Evolutionary conservation across 257 asterid species (phyloP), one percentile per base, ranked within the genome.

Genomic region (Ophiorrhiza pumila): DNA sequence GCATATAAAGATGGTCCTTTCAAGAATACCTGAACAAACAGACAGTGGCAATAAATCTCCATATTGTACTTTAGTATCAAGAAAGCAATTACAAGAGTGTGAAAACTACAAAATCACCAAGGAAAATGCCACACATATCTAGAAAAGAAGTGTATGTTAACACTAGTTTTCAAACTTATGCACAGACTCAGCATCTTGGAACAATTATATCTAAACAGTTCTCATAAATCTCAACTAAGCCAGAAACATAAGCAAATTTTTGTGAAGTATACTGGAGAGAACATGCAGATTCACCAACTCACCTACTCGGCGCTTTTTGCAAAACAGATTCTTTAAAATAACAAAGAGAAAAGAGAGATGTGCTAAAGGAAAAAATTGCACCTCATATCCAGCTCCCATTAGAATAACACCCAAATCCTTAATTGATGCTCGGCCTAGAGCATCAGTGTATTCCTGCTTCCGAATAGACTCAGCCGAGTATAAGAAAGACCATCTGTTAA

Each of bases 371-470:
- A 55, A 55, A 57, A 43, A 45, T 55, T 10, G 76, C 81, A 94
- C 99, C 91, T 94, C 97, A 76, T 91, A 91, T 77, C 97, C 98
- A 69, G 89, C 80, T 52, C 90, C 96, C 92, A 83, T 86, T 74
- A 84, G 86, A 77, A 90, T 78, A 78, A 88, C 78, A 56, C 92
- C 96, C 74, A 88, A 74, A 89, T 94, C 96, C 47, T 82, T 84
- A 71, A 90, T 71, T 3, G 97, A 94, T 15, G 95, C 95, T 76
- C 76, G 85, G 15, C 97, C 86, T 71, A 90, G 81, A 61, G 85
- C 71, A 80, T 91, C 96, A 2, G 88, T 80, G 80, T 79, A 90
- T 62, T 90, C 95, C 80, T 85, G 93, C 84, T 84, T 89, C 49
- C 87, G 87, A 74, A 90, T 84, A 32, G 87, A 59, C 82, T 87